Evolutionary conservation across 129 eudicot genomes (phyloP).

Genomic region (Gnaphalium uliginosum): DNA sequence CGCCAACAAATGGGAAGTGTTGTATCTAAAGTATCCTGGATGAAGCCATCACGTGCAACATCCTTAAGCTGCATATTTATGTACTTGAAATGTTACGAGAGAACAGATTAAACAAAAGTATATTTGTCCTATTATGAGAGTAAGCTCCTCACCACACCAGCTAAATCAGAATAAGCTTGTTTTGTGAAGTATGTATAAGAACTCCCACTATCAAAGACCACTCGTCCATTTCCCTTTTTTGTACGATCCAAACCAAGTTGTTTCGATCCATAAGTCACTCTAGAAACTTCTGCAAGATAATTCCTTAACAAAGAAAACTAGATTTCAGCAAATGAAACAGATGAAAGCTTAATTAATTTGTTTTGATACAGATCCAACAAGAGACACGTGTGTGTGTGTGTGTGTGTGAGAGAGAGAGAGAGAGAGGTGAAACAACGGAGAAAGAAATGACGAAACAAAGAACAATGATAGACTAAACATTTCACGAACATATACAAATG

Average conservation of each 20-base stretch:
- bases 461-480: neutral
- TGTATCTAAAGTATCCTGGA: slow-evolving; percentile 61
- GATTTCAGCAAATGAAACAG: slow-evolving; percentile 20
- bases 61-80: slow-evolving; percentile 51
- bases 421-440: neutral
- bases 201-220: slow-evolving; percentile 80
- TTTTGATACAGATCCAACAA: neutral
- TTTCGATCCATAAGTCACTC: slow-evolving; percentile 54
- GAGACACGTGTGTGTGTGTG: too few species aligned
- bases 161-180: slow-evolving; percentile 63
- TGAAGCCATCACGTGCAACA: slow-evolving; percentile 47
- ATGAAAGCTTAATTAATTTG: neutral
- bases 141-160: slow-evolving; percentile 42
- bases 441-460: neutral
- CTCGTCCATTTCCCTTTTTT: slow-evolving; percentile 40
- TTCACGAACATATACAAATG: neutral
- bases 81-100: neutral
- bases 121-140: neutral
- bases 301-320: slow-evolving; percentile 40
- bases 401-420: too few species aligned
- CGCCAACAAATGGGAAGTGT: slow-evolving; percentile 81
- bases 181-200: slow-evolving; percentile 71
- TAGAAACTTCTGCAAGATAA: slow-evolving; percentile 53
- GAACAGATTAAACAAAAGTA: neutral
- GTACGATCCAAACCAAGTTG: slow-evolving; percentile 47